Evolutionary conservation across 345 rosid genomes (phyloP), one percentile per base, ranked within the genome.

Genomic region (Eutrema yunnanense): DNA sequence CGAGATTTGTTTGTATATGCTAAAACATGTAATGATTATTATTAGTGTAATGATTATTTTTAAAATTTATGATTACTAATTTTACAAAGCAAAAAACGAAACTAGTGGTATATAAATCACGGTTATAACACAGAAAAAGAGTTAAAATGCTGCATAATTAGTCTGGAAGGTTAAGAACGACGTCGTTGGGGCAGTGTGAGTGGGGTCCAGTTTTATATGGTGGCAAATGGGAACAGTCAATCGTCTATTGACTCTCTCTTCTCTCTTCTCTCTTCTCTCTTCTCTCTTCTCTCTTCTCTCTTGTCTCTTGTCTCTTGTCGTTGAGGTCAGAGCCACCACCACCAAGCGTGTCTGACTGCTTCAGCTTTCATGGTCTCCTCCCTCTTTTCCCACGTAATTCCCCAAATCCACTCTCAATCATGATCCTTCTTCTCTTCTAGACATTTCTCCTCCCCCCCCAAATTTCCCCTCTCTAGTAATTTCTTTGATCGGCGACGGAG

Each of bases 251-350:
- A 60, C 67, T 53, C 16, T 27, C 46, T 19, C 37, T 43, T n/a
- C n/a, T n/a, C n/a, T n/a, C n/a, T 38, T 29, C 9, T 36, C 69
- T 16, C 16, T 16, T n/a, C n/a, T n/a, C n/a, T n/a, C n/a, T 47
- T 51, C 30, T 22, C 66, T 38, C 34, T n/a, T n/a, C n/a, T n/a
- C n/a, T n/a, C n/a, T 16, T 16, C 16, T 56, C 34, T 14, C n/a
- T 40, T n/a, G n/a, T n/a, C n/a, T n/a, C 4, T 3, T 67, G 29
- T 65, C 57, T 34, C 8, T 22, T 19, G 22, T 65, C 58, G 48
- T 7, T 53, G 30, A 53, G 66, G 73, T 78, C 81, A 70, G 67
- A 71, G 75, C 62, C 73, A 54, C 69, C 73, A 54, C 69, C 80
- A 64, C 1, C 27, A 29, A 48, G 56, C 65, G 38, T 47, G 49